Base-by-base conservation (phyloP, 1,284 basidiomycete species). In the Melampsora americana region DNA sequence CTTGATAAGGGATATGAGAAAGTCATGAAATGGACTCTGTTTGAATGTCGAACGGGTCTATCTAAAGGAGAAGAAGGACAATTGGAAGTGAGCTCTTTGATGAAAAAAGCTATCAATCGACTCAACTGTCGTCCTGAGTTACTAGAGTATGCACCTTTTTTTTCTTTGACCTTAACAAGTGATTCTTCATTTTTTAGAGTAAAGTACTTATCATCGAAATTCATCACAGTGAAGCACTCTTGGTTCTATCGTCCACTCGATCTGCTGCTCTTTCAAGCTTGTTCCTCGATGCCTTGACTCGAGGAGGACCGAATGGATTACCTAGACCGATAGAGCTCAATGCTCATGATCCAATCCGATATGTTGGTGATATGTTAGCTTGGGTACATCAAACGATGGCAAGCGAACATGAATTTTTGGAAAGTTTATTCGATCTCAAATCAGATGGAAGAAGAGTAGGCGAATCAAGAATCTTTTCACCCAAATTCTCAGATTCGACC, bases 361-460 rank as follows among this genome's bases (percentile, higher is more conserved):
- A 99, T 82, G 90, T 96, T 18, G 95, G 95, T 23, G 95, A 98
- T 83, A 98, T 99, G 92, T 88, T 99, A 4, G 95, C 95, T 0
- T 99, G 95, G 96, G 90, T 98, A 0, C 95, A 99, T 83, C 96
- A 99, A 79, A 88, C 91, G 0, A 93, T 96, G 77, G 95, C 95
- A 0, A 90, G 90, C 3, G 95, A 99, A 83, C 90, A 90, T 67
- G 96, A 99, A 83, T 93, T 94, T 80, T 86, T 97, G 26, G 93
- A 95, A 80, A 86, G 88, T 39, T 83, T 96, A 48, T 95, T 96
- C 79, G 89, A 88, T 9, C 82, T 92, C 68, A 87, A 86, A 72
- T 85, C 84, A 39, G 88, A 89, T 56, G 81, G 86, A 3, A 85
- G 90, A 66, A 90, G 94, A 88, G 90, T 95, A 62, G 93, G 92